Evolutionary conservation across 352 stramenopile genomes (phyloP).

Genomic region (Pythium pyrilobum): DNA sequence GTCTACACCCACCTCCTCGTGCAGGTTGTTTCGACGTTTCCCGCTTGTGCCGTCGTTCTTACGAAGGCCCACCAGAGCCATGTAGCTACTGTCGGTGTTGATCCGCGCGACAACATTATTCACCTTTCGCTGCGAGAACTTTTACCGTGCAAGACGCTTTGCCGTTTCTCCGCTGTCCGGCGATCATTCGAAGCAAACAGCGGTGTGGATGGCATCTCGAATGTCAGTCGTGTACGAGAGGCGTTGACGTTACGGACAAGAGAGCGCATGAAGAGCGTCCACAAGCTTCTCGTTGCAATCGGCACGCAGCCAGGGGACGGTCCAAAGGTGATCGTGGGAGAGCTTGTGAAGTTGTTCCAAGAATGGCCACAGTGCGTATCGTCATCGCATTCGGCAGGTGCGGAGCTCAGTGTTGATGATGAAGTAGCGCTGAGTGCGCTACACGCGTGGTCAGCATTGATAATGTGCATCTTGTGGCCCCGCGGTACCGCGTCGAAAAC

Average conservation of each 20-base stretch:
- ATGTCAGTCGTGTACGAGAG: slow-evolving; percentile 12
- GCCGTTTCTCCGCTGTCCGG: slow-evolving; percentile 48
- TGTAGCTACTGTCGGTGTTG: neutral
- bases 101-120: slow-evolving; percentile 68
- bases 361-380: slow-evolving; percentile 39
- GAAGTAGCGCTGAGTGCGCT: slow-evolving; percentile 68
- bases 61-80: slow-evolving; percentile 25
- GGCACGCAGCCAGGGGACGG: slow-evolving; percentile 72
- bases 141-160: slow-evolving; percentile 68
- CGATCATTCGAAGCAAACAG: slow-evolving; percentile 44
- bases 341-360: slow-evolving; percentile 69
- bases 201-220: slow-evolving; percentile 17
- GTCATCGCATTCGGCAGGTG: neutral
- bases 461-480: slow-evolving; percentile 87
- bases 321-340: slow-evolving; percentile 66
- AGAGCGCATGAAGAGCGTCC: slow-evolving; percentile 56
- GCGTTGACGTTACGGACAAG: slow-evolving; percentile 33
- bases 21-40: slow-evolving; percentile 68
- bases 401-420: slow-evolving; percentile 45
- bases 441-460: slow-evolving; percentile 77
- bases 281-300: slow-evolving; percentile 62
- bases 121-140: slow-evolving; percentile 59
- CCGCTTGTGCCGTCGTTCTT: slow-evolving; percentile 59
- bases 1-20: slow-evolving; percentile 69
- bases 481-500: slow-evolving; percentile 61